Conservation (phyloP, 805 yeast genomes). For the Lipomyces yamanashiensis region DNA sequence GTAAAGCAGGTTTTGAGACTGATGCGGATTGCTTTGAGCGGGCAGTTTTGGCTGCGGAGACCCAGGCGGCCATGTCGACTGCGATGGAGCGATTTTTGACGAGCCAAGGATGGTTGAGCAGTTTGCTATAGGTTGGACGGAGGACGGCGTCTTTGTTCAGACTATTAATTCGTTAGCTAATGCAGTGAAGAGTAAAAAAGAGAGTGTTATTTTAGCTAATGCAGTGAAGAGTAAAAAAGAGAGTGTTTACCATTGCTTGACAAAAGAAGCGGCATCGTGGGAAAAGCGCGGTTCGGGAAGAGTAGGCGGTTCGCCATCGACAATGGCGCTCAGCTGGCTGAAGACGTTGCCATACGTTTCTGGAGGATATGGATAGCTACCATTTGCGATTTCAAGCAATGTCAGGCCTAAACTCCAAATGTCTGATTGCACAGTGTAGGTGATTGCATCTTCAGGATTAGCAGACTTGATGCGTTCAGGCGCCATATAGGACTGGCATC, state of each 20-base stretch:
- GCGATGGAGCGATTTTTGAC: conserved; percentile 53
- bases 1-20: conserved; percentile 28
- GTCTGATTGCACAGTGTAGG: conserved; percentile 92
- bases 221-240: too few relatives aligned
- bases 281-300: conserved; percentile 68
- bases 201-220: too few relatives aligned
- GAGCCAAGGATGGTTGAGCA: conserved; percentile 86
- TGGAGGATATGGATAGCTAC: conserved; percentile 94
- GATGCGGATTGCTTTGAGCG: background rate
- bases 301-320: conserved; percentile 91
- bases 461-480: conserved; percentile 77
- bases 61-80: conserved; percentile 49
- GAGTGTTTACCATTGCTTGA: conserved; percentile 51
- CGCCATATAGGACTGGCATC: conserved; percentile 98
- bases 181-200: too few relatives aligned
- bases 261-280: conserved; percentile 80
- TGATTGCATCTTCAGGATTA: conserved; percentile 67
- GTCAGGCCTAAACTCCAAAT: conserved; percentile 93
- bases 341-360: conserved; percentile 90
- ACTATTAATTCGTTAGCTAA: conserved; percentile 26
- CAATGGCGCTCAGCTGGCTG: conserved; percentile 92
- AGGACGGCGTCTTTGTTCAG: conserved; percentile 77
- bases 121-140: conserved; percentile 78
- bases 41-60: conserved; percentile 32
- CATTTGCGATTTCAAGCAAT: conserved; percentile 84